These are phyloP conservation scores for Pichia sp. DNA, from an alignment of 1,139 yeast species.

Conservation along the genomic window DNA sequence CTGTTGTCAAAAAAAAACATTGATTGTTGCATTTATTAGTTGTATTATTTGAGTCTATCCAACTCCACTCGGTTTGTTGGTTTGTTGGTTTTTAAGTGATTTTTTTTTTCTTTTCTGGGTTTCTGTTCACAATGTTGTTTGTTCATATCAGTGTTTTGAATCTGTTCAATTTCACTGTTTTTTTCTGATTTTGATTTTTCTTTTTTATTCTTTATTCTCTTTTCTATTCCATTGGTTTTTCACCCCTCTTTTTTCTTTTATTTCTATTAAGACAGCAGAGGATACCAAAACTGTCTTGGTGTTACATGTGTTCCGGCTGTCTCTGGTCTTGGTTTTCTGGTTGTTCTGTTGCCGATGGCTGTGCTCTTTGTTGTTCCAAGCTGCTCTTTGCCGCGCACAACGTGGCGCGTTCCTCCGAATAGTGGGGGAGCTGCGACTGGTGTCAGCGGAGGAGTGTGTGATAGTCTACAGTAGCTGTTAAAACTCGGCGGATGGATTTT, in stretches of 20 bases:
- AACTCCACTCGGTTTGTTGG: not conserved
- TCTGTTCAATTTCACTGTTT: not conserved
- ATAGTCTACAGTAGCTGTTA: not conserved
- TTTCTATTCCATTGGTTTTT: slow-evolving; percentile 1
- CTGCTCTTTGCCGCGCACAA: slow-evolving; percentile 23
- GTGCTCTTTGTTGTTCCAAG: not conserved
- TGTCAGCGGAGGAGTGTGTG: slow-evolving; percentile 20
- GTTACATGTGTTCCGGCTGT: not conserved
- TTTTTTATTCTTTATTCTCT: not conserved
- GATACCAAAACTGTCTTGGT: slow-evolving; percentile 7
- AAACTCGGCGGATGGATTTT: no score
- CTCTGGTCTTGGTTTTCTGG: not conserved
- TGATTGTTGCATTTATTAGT: not conserved
- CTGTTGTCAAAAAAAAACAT: not conserved
- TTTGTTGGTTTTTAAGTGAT: slow-evolving; percentile 2
- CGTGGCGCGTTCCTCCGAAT: slow-evolving; percentile 34
- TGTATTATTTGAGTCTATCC: not conserved
- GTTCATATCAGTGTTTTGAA: not conserved
- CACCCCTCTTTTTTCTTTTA: slow-evolving; percentile 7
- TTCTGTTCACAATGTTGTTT: slow-evolving; percentile 2
- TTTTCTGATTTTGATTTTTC: not conserved
- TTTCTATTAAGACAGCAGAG: slow-evolving; percentile 12
- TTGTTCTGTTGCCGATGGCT: not conserved
- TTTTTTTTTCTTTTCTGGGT: slow-evolving; percentile 3
- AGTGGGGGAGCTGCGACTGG: slow-evolving; percentile 33